Base-by-base conservation (phyloP, 169 alveolate genomes). In the Eimeria falciformis region DNA sequence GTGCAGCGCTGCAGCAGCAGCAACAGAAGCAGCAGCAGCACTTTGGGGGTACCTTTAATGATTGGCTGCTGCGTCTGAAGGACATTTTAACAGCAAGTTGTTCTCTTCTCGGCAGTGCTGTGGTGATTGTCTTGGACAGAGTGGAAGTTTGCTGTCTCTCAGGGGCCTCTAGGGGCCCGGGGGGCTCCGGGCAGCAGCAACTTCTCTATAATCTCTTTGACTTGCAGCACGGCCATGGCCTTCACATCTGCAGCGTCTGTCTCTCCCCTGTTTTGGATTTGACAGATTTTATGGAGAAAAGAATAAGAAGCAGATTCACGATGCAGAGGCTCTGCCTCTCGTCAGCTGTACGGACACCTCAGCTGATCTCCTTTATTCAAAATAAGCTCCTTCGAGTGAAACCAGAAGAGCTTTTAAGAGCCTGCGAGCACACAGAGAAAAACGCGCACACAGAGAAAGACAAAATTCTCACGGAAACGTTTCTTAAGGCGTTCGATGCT, bases 301-400 rank as follows among this genome's bases (percentile, higher is more conserved):
- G 93, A 11, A 89, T 89, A 14, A 73, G 93, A 50, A 78, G 90
- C 43, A 58, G 93, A 17, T 89, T 89, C 45, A 65, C 92, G 11
- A 55, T 85, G 75, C 92, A 85, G 58, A 85, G 55, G 56, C 83
- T 68, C 55, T 56, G 40, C 65, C 62, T 82, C 40, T 23, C 62
- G 12, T 21, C 29, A 12, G 65, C 53, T 3, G 47, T 82, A 27
- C 55, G 73, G 46, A 18, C 75, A 40, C 62, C 82, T 14, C 47
- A 68, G 65, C 92, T 85, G 43, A 55, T 85, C 33, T 23, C 5
- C 45, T 27, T 85, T 58, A 3, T 56, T 9, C 68, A 33, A 0
- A 2, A 3, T 3, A n/a, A 25, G 5, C 92, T 85, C 14, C 84
- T 85, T 4, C 5, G 27, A 11, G 83, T 71, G 11, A 17, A 0